A percentile compares a stretch with the other conserved stretches of the same genome.
phyloP scores from a whole-genome alignment of 345 rosid species.

The Populus tremula region DNA sequence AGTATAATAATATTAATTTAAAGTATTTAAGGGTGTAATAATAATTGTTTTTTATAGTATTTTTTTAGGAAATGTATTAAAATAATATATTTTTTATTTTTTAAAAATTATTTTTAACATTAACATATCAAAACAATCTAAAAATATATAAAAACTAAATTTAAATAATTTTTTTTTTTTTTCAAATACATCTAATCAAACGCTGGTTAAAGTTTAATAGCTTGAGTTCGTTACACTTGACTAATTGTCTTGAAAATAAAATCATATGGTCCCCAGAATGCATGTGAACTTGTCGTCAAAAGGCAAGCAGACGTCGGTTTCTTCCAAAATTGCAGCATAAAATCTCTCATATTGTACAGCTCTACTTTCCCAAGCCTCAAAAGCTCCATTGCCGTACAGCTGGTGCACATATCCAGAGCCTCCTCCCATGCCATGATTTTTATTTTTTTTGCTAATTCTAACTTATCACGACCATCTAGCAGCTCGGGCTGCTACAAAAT shows the following conservation, averaged over 20 bases:
- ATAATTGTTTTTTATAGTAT: too few species aligned
- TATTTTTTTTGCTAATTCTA: neutral
- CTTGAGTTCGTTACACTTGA: neutral
- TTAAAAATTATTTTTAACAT: too few species aligned
- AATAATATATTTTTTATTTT: too few species aligned
- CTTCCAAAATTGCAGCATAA: neutral
- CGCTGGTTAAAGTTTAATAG: neutral
- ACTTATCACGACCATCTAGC: neutral
- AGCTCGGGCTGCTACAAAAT: neutral
- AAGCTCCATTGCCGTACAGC: slow-evolving; percentile 5
- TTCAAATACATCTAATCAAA: too few species aligned
- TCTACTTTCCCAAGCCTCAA: neutral
- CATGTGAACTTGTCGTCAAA: slow-evolving; percentile 22
- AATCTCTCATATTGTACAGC: neutral
- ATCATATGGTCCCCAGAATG: neutral
- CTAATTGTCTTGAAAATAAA: neutral
- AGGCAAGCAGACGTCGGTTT: neutral
- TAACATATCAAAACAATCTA: rapidly evolving
- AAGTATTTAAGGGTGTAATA: rapidly evolving
- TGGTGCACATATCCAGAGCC: neutral
- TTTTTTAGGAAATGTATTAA: rapidly evolving
- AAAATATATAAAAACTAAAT: too few species aligned
- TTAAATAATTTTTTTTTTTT: neutral
- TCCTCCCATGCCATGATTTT: neutral
- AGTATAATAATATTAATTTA: neutral